Base-by-base conservation (phyloP, 768 basidiomycete genomes). In the Tulasnella sp. region DNA sequence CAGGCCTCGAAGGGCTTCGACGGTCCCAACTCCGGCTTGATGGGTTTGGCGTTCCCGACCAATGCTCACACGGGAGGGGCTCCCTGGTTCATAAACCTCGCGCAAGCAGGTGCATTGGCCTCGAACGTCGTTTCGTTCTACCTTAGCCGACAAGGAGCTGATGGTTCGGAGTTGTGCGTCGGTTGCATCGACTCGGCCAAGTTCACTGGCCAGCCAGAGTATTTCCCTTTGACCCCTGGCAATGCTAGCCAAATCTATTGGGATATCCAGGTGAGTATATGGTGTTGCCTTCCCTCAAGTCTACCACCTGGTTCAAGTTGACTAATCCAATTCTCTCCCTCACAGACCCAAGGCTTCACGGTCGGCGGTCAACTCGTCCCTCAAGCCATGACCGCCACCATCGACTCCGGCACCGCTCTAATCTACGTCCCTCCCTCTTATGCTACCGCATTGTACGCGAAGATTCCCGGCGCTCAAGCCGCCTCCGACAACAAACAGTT, bases 121-220 rank as follows among this genome's bases (percentile, higher is more conserved):
- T 22, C 22, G 15, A 25, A 54, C 25, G 52, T 54, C 22, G 1
- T 54, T 40, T 37, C 70, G 3, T 38, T 40, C 25, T 71, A 71
- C 37, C 19, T 71, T 11, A 45, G 19, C 38, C 70, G 38, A 12
- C 25, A 71, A 29, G 70, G 29, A 29, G 9, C 70, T 17, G 38
- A 31, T 9, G 70, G 34, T 4, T 71, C 70, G 25, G 70, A 71
- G 70, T 25, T 40, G 38, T 71, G 70, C 70, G 15, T 71, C 22
- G 70, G 70, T 1, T 71, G 70, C 70, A 71, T 71, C 38, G 70
- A 71, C 70, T 7, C 37, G 25, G n/a, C 70, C 38, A 71, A 71
- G 70, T 71, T 37, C 70, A 19, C 70, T 40, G 70, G 25, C 11
- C 15, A 54, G 25, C 19, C 25, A 19, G 25, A 54, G 25, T 54